These are phyloP conservation scores for Aspergillus avenaceus DNA, from an alignment of 495 filamentous ascomycete genomes.

Conservation along the genomic window DNA sequence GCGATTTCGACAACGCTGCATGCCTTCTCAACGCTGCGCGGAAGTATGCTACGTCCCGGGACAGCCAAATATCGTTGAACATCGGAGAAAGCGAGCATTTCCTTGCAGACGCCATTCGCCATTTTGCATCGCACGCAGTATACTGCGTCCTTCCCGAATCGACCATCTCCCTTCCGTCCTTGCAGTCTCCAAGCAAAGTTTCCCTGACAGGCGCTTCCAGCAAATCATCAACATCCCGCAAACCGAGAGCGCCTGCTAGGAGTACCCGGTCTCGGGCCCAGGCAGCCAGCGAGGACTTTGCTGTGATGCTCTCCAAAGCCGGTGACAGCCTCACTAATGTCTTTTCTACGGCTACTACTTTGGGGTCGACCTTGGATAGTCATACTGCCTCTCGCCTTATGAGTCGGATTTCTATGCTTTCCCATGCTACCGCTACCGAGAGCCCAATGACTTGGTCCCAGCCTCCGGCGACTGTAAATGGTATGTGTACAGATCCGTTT, in stretches of 20 bases:
- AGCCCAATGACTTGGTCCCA: slow-evolving; percentile 26
- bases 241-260: slow-evolving; percentile 23
- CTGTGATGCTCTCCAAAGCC: slow-evolving; percentile 39
- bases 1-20: slow-evolving; percentile 38
- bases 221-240: slow-evolving; percentile 23
- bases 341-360: slow-evolving; percentile 32
- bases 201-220: slow-evolving; percentile 14
- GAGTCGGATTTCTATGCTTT: slow-evolving; percentile 46
- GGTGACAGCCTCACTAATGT: slow-evolving; percentile 34
- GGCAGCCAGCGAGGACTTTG: slow-evolving; percentile 36
- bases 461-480: slow-evolving; percentile 42
- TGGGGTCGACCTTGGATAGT: slow-evolving; percentile 44
- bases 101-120: slow-evolving; percentile 54
- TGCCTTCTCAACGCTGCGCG: slow-evolving; percentile 28
- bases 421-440: slow-evolving; percentile 35
- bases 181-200: slow-evolving; percentile 32
- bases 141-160: slow-evolving; percentile 90
- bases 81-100: slow-evolving; percentile 47
- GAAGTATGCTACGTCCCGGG: slow-evolving; percentile 30
- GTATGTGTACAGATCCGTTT: slow-evolving; percentile 16
- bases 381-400: slow-evolving; percentile 41
- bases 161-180: slow-evolving; percentile 75
- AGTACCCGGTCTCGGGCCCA: slow-evolving; percentile 27
- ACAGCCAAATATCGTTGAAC: slow-evolving; percentile 37
- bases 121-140: slow-evolving; percentile 73